Base-by-base conservation (phyloP, 305 asterid genomes). In the Ilex paraguariensis region DNA sequence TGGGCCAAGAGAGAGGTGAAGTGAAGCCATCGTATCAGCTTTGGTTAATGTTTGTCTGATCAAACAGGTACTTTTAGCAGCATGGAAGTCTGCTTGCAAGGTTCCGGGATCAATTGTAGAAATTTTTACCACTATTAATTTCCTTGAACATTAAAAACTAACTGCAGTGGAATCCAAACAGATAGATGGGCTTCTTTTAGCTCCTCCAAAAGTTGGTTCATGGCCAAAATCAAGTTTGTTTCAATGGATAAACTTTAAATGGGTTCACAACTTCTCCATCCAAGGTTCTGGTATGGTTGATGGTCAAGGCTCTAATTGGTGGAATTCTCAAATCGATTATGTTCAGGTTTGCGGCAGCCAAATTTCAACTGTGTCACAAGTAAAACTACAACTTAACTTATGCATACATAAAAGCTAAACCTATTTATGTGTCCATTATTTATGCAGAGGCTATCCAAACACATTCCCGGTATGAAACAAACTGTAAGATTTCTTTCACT, bases 221-320 rank as follows among this genome's bases (percentile, higher is more conserved):
- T n/a, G n/a, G n/a, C n/a, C n/a, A n/a, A n/a, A n/a, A n/a, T n/a
- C n/a, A n/a, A n/a, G n/a, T n/a, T n/a, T n/a, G n/a, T n/a, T n/a
- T n/a, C n/a, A n/a, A n/a, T n/a, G n/a, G n/a, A n/a, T n/a, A n/a
- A n/a, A n/a, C n/a, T n/a, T n/a, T n/a, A n/a, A n/a, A n/a, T n/a
- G n/a, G n/a, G n/a, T n/a, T n/a, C n/a, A n/a, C n/a, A n/a, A 80
- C 67, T 89, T 89, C 66, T 83, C 87, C 33, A 77, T 89, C 62
- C 84, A 80, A 83, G 97, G 95, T 48, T 16, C 58, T 11, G 97
- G 97, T 21, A 79, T 71, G 58, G 78, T 73, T 61, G 93, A 89
- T 78, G 97, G 95, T 63, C 95, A 80, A 71, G 97, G 95, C 57
- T 78, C 74, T 60, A 77, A 81, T 71, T 89, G 97, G 97, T 87